Evolutionary conservation across 2,329 filamentous ascomycete genomes (phyloP), one percentile per base, ranked within the genome.

Genomic region (Botryotinia globosa): DNA sequence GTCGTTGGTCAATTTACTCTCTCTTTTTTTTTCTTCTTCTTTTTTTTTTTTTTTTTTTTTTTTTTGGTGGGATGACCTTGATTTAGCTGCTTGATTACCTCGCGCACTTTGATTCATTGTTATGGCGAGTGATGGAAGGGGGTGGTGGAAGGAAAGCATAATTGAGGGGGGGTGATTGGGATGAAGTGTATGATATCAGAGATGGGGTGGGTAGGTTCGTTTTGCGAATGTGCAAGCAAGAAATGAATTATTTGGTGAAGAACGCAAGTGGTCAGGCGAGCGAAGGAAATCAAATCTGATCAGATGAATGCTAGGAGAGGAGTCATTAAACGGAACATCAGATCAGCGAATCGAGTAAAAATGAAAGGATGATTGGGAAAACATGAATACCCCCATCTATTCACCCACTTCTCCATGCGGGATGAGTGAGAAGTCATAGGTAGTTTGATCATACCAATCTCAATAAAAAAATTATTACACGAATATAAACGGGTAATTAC

Each of bases 141-240:
- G 29, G 16, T 4, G 29, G 29, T 16, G 29, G 10, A 22, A 6
- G 51, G 37, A 22, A 37, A 12, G 34, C 22, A 29, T 61, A 69
- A 61, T 61, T 61, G 39, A 32, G 32, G 44, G 20, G 20, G 29
- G 39, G 58, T 32, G 39, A 44, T 32, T 69, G 66, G 39, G 39
- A 69, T 59, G 37, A 42, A 59, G 39, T 61, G 66, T 69, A 69
- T 59, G 54, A 61, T 69, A 69, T 67, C 29, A 51, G 34, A 32
- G 48, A n/a, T 56, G 25, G 48, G 10, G 22, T 32, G 64, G 9
- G 14, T 67, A 37, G 10, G 4, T 39, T 39, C 14, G 39, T 32
- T 42, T 67, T 42, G 48, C 34, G n/a, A 32, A 32, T 16, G 34
- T 37, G 48, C 65, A 67, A 56, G 65, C 37, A 67, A 56, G 45